Evolutionary conservation across 2,329 filamentous ascomycete species (phyloP).

Genomic region (Penicillium decumbens): DNA sequence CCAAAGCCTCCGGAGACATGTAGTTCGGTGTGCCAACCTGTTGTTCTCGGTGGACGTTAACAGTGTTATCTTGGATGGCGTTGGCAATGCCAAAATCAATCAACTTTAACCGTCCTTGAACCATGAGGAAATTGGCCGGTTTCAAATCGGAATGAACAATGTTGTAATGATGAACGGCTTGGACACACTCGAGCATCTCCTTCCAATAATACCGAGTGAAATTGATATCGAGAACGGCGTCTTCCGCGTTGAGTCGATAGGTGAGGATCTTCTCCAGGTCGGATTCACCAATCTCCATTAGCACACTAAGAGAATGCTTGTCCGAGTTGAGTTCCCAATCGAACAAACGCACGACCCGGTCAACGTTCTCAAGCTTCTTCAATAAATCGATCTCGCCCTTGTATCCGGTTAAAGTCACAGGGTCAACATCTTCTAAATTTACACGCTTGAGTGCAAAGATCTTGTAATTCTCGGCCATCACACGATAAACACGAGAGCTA

Average conservation of each 20-base stretch:
- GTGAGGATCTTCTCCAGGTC: constrained; percentile 84
- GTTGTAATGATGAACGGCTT: constrained; percentile 80
- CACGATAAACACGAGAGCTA: constrained; percentile 89
- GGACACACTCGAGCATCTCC: constrained; percentile 95
- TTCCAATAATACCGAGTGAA: constrained; percentile 99
- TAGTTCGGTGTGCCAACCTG: constrained; percentile 97
- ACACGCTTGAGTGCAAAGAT: constrained; percentile 93
- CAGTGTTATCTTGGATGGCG: constrained; percentile 92
- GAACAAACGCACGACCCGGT: constrained; percentile 82
- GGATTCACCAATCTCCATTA: constrained; percentile 96
- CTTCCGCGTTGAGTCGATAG: constrained; percentile 65
- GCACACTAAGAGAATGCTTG: constrained; percentile 79
- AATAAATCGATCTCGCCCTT: constrained; percentile 94
- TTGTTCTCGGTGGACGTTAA: constrained; percentile 93
- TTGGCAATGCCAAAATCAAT: constrained; percentile 99
- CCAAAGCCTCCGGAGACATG: constrained; percentile 92
- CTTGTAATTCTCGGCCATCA: constrained; percentile 94
- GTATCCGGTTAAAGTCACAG: constrained; percentile 75
- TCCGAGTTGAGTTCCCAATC: constrained; percentile 93
- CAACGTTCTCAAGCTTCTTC: constrained; percentile 73
- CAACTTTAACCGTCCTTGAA: constrained; percentile 83
- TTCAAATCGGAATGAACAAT: constrained; percentile 97
- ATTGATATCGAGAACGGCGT: constrained; percentile 73
- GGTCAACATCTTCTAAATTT: constrained; percentile 83
- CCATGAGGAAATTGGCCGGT: constrained; percentile 92